Evolutionary conservation across 495 filamentous ascomycete species (phyloP).

Genomic region (Echria macrotheca): DNA sequence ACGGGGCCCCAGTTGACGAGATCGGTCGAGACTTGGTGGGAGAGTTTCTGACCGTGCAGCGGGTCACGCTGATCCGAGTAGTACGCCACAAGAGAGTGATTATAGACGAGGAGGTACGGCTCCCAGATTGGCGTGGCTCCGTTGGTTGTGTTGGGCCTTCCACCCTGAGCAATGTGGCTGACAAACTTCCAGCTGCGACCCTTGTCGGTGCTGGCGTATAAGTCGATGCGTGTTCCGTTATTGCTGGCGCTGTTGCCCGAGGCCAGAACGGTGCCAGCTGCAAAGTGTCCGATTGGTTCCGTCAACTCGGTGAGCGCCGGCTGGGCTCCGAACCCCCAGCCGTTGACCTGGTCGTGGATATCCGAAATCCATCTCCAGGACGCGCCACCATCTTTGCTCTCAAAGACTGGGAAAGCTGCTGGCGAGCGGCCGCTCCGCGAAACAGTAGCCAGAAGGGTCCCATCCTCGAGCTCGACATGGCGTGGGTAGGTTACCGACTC

Average conservation of each 20-base stretch:
- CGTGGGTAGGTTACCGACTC: constrained; percentile 48
- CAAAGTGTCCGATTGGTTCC: constrained; percentile 48
- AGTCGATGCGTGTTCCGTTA: constrained; percentile 55
- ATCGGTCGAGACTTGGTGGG: constrained; percentile 55
- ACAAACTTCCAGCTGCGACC: constrained; percentile 62
- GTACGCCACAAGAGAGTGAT: constrained; percentile 55
- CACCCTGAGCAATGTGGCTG: constrained; percentile 59
- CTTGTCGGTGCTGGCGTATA: constrained; percentile 57
- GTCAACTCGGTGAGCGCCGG: constrained; percentile 60
- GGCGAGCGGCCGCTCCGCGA: constrained; percentile 47
- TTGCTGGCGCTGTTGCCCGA: constrained; percentile 57
- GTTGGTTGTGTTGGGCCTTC: constrained; percentile 54
- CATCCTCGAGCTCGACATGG: constrained; percentile 41
- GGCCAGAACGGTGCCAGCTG: constrained; percentile 55
- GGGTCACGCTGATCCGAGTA: constrained; percentile 67
- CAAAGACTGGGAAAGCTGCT: constrained; percentile 65
- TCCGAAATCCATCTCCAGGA: constrained; percentile 58
- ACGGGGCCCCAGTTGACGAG: constrained; percentile 51
- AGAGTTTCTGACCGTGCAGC: constrained; percentile 62
- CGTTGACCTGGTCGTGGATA: constrained; percentile 59
- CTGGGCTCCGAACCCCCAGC: constrained; percentile 61
- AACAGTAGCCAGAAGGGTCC: constrained; percentile 56
- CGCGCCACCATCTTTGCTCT: constrained; percentile 53
- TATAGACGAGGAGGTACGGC: constrained; percentile 54
- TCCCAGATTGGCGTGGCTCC: constrained; percentile 67